A percentile compares a stretch with the other conserved stretches of the same genome.
phyloP scores from a whole-genome alignment of 2,329 filamentous ascomycete genomes.

The Aspergillus sergii region DNA sequence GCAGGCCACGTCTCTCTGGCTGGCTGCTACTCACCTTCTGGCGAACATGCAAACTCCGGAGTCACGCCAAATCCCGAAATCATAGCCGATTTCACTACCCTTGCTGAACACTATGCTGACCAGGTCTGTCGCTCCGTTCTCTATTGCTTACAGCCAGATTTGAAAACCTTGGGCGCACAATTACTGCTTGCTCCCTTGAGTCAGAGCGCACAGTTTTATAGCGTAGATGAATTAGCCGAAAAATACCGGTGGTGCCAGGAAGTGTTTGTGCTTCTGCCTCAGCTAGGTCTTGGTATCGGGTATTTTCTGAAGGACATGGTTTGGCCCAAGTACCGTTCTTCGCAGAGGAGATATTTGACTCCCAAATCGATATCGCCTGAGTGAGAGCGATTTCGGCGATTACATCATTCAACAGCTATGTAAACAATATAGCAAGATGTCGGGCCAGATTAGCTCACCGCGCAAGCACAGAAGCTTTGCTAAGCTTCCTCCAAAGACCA shows the following conservation, averaged over 20 bases:
- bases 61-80: not conserved
- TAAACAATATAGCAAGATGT: not conserved
- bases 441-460: not conserved
- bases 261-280: conserved; percentile 19
- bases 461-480: not conserved
- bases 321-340: conserved; percentile 21
- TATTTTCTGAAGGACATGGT: conserved; percentile 24
- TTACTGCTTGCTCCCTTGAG: conserved; percentile 22
- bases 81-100: conserved; percentile 12
- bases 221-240: conserved; percentile 13
- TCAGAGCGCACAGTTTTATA: conserved; percentile 22
- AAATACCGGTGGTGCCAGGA: conserved; percentile 23
- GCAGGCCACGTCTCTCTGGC: conserved; percentile 4
- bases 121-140: conserved; percentile 23
- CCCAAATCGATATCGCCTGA: not conserved
- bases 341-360: conserved; percentile 9
- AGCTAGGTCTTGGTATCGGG: conserved; percentile 21
- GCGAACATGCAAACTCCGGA: not conserved
- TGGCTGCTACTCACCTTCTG: not conserved
- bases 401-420: not conserved
- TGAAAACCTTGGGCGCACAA: conserved; percentile 24
- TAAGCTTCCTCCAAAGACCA: not conserved
- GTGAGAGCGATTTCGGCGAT: not conserved
- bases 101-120: conserved; percentile 23
- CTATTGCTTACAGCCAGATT: conserved; percentile 21